Evolutionary conservation across 1,284 basidiomycete genomes (phyloP).

Genomic region (Cystobasidiaceae sp.): DNA sequence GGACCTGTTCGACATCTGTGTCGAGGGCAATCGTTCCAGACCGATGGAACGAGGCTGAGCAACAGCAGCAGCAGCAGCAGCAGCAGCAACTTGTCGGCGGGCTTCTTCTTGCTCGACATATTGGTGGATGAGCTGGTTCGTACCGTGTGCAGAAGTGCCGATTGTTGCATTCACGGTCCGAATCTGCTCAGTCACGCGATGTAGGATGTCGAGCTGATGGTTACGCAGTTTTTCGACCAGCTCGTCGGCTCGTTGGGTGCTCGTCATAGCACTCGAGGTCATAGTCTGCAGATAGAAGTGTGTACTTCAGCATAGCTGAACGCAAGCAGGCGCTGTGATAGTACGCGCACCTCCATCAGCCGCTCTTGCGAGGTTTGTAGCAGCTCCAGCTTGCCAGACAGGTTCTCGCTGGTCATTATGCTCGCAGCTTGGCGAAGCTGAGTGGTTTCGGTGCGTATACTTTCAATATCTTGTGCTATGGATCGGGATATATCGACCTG

Average conservation of each 20-base stretch:
- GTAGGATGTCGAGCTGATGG: slow-evolving; percentile 1
- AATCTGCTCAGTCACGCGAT: slow-evolving; percentile 10
- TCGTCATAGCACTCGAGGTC: background rate
- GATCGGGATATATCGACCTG: background rate
- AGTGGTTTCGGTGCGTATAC: background rate
- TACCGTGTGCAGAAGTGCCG: background rate
- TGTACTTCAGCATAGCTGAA: background rate
- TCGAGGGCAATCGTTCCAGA: too few relatives aligned
- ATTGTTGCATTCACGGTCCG: slow-evolving; percentile 6
- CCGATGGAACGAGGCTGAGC: too few relatives aligned
- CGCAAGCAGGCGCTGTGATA: background rate
- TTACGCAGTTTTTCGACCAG: background rate
- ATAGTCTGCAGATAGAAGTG: background rate
- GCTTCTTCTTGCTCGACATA: background rate
- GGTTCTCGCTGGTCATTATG: background rate
- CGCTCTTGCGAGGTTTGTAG: background rate
- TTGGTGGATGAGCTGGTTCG: background rate
- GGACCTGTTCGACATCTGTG: background rate
- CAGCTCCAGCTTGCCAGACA: too few relatives aligned
- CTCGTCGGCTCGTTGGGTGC: background rate
- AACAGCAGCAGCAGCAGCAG: background rate
- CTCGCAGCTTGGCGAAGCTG: background rate
- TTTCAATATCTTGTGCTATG: background rate
- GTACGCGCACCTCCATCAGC: background rate
- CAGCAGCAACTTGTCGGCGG: background rate